phyloP scores from a whole-genome alignment of 139 green algal species.

The Ulvella scutata region DNA sequence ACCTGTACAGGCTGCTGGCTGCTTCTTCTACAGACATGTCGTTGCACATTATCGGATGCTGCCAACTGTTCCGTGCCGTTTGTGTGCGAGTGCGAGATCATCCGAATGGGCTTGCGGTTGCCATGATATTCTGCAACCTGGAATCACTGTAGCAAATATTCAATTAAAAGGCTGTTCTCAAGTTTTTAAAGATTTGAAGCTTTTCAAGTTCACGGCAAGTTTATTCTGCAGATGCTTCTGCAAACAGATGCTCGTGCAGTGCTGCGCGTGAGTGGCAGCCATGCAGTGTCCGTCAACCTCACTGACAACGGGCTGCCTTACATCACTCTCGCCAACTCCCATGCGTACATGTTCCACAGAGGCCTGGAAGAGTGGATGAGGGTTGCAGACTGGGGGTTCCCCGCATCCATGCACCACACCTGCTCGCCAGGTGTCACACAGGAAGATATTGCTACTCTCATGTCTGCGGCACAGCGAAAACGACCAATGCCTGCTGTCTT shows the following conservation, averaged over 20 bases:
- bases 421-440: neutral
- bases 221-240: neutral
- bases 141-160: no score
- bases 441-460: neutral
- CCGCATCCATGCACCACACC: constrained; percentile 19
- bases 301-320: constrained; percentile 22
- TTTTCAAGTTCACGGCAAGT: neutral
- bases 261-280: neutral
- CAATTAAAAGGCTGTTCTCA: no score
- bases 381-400: constrained; percentile 39
- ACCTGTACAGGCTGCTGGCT: no score
- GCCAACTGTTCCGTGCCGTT: no score
- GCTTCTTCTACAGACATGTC: no score
- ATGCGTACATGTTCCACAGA: constrained; percentile 35
- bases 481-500: neutral
- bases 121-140: no score
- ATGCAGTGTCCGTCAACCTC: neutral
- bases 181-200: no score
- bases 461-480: neutral
- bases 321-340: constrained; percentile 31
- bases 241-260: neutral
- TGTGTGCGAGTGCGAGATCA: no score
- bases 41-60: no score
- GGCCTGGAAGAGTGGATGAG: constrained; percentile 37
- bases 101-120: no score